Base-by-base conservation (phyloP, 306 rosid genomes). In the Quercus wislizeni region DNA sequence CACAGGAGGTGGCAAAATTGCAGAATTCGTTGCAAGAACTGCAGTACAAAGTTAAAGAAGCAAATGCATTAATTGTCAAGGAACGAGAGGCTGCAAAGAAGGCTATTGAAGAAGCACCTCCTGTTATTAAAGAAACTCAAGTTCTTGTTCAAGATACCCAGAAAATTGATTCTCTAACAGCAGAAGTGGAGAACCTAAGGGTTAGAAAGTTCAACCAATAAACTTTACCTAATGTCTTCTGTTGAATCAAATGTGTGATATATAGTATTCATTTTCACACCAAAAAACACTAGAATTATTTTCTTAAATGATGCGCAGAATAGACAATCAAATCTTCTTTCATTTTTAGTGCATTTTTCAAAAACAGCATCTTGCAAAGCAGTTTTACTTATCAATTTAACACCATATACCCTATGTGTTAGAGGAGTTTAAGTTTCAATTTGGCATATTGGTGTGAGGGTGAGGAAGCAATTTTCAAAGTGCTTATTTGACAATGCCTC, bases 91-190 rank as follows among this genome's bases (percentile, higher is more conserved):
- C 78, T 76, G 89, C 85, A 81, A 89, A 86, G 87, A 88, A 91
- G 80, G 79, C 85, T 74, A 67, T 88, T 61, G 90, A 89, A 87
- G 94, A 91, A 80, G 90, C 97, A 73, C 88, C 91, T 83, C 97
- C 98, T 78, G 87, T 93, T 78, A 30, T 93, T 62, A 5, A 91
- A 86, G 97, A 93, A 87, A 93, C 88, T 57, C 81, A 93, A 83
- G 94, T 93, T 84, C 51, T 90, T 71, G 89, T 93, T 69, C 94
- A 90, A 85, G 98, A 93, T 84, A 91, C 97, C 1, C 61, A 86
- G 75, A 93, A 91, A 82, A 76, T 93, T 76, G 93, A 91, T 18
- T 86, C 92, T 69, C 83, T 93, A 43, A 91, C 87, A 28, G 84
- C 80, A 15, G 98, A 93, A 88, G 81, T 93, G 69, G 88, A 91